phyloP scores from a whole-genome alignment of 73 alveolate species.

The Paramecium tetraurelia region DNA sequence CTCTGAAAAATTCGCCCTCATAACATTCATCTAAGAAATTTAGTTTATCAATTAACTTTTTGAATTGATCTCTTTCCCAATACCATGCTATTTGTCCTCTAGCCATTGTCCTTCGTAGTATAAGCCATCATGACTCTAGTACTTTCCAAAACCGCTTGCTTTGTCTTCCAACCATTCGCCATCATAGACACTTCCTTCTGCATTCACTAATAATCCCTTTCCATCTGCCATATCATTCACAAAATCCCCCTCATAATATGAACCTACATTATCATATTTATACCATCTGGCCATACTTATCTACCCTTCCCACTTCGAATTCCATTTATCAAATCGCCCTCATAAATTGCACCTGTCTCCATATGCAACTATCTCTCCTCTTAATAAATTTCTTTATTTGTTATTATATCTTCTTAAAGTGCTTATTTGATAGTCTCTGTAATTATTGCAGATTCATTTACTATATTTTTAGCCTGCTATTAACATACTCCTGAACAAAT shows the following conservation, averaged over 20 bases:
- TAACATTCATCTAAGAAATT: conserved; percentile 73
- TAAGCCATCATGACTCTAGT: conserved; percentile 13
- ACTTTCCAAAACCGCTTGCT: conserved; percentile 52
- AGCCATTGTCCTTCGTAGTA: conserved; percentile 58
- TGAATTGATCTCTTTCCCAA: conserved; percentile 39
- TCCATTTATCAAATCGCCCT: conserved; percentile 45
- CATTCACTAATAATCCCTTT: conserved; percentile 66
- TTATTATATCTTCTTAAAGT: not conserved
- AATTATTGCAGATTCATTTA: not conserved
- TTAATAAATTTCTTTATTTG: not conserved
- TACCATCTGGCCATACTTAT: conserved; percentile 62
- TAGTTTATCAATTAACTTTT: not conserved
- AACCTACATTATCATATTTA: not conserved
- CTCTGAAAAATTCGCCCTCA: conserved; percentile 72
- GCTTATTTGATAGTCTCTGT: not conserved
- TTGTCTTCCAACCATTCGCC: conserved; percentile 70
- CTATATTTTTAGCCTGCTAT: not conserved
- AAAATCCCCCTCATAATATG: conserved; percentile 47
- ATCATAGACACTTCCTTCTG: conserved; percentile 73
- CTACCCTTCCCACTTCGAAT: conserved; percentile 44
- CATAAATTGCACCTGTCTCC: conserved; percentile 43
- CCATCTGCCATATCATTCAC: conserved; percentile 55
- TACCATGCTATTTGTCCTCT: conserved; percentile 52
- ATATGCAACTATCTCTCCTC: not conserved
- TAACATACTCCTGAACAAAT: conserved; percentile 30